Conservation (phyloP, 139 green algal species). For the Mychonastes homosphaera region DNA sequence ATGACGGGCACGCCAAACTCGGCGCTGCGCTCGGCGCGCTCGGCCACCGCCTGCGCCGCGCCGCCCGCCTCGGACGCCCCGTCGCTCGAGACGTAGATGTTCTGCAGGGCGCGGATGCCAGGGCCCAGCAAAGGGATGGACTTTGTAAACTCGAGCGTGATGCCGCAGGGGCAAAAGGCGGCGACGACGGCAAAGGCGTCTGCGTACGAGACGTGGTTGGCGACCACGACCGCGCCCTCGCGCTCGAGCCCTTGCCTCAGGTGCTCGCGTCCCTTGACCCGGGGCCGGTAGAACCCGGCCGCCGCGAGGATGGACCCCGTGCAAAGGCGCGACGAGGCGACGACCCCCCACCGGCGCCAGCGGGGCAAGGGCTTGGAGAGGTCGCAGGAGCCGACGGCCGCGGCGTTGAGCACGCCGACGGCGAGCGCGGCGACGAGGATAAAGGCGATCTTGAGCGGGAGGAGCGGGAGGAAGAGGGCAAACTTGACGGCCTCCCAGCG, state of each 20-base stretch:
- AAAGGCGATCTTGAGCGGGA: conserved; percentile 2
- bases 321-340: conserved; percentile 5
- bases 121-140: conserved; percentile 29
- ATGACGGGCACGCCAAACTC: conserved; percentile 19
- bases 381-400: neutral
- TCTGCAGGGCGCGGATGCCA: conserved; percentile 36
- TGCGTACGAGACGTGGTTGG: conserved; percentile 38
- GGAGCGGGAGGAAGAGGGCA: conserved; percentile 14
- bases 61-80: neutral
- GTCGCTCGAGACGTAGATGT: conserved; percentile 31
- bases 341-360: conserved; percentile 14
- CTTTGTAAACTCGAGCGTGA: conserved; percentile 11
- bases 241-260: conserved; percentile 9
- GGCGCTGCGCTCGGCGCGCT: neutral
- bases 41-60: neutral
- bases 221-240: conserved; percentile 20
- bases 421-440: neutral
- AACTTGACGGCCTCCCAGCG: conserved; percentile 30
- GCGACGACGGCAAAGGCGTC: conserved; percentile 19
- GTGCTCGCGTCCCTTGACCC: conserved; percentile 2
- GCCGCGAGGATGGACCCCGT: neutral
- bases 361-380: conserved; percentile 19
- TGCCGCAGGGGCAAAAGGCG: conserved; percentile 10
- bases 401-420: neutral
- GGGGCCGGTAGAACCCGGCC: conserved; percentile 12